Base-by-base conservation (phyloP, 345 rosid genomes). In the Angophora floribunda region DNA sequence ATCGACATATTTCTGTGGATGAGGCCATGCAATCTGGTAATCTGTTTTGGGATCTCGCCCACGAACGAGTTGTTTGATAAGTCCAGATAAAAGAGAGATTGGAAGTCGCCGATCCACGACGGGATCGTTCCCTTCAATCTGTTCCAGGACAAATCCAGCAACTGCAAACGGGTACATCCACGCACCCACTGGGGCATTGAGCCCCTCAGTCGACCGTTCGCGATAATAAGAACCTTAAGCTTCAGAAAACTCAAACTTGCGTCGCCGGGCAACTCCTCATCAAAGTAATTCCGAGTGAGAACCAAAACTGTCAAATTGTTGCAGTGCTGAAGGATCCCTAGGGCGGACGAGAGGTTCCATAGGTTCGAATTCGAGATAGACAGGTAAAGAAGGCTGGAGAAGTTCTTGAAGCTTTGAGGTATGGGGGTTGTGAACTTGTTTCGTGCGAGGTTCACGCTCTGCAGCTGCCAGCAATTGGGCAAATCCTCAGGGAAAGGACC, bases 111-210 rank as follows among this genome's bases (percentile, higher is more conserved):
- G 5, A 90, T 26, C 89, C 91, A 90, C 9, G 30, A 14, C 3
- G 89, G 91, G 65, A 90, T 86, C 17, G 65, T 11, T 19, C 91
- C 89, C 61, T 30, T 30, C 87, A 90, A 79, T 21, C 51, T 28
- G 67, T 90, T 90, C 91, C 57, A 0, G 11, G 91, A 90, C 50
- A 88, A 82, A 84, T 88, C 91, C 47, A 90, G 51, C 53, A 86
- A 2, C 41, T 86, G 89, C 88, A 90, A 67, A 45, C 59, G 52
- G 63, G 87, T 78, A 88, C 91, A 67, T 49, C 87, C 85, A 9
- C 49, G 41, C 21, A 90, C 36, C 89, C 91, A 88, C 52, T 4
- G 44, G 14, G 91, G 89, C 70, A 88, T 21, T 1, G 47, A 63
- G 17, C 91, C 91, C 13, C 28, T 90, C 9, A 90, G 88, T 41